phyloP scores from a whole-genome alignment of 306 rosid genomes.

The Casuarina cunninghamiana region DNA sequence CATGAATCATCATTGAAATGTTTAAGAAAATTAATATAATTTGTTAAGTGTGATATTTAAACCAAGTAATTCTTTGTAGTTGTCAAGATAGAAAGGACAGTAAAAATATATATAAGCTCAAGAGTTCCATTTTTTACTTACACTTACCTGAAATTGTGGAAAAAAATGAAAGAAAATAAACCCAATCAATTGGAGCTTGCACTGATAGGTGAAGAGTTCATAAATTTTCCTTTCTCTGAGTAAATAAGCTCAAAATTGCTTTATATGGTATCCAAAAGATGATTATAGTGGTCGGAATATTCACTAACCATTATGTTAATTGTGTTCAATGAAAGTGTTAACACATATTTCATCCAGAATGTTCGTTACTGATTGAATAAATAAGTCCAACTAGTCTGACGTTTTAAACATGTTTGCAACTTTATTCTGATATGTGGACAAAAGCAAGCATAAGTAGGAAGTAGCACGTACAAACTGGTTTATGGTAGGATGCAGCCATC shows the following conservation, averaged over 20 bases:
- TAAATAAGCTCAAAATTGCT: not conserved
- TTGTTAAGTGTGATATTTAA: not conserved
- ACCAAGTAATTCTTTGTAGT: not conserved
- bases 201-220: not conserved
- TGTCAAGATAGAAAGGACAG: not conserved
- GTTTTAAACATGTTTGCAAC: not conserved
- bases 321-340: not conserved
- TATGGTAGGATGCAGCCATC: constrained; percentile 97
- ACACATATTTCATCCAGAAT: not conserved
- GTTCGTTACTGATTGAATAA: not conserved
- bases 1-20: not conserved
- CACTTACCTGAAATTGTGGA: not conserved
- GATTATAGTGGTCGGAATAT: not conserved
- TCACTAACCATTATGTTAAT: not conserved
- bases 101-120: not conserved
- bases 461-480: constrained; percentile 84
- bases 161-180: not conserved
- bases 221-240: not conserved
- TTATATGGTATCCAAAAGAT: no score
- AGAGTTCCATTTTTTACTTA: not conserved
- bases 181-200: not conserved
- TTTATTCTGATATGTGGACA: constrained; percentile 10
- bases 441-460: constrained; percentile 18
- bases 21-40: not conserved
- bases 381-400: not conserved